Evolutionary conservation across 140 eudicot species (phyloP).

Genomic region (Cichorium intybus): DNA sequence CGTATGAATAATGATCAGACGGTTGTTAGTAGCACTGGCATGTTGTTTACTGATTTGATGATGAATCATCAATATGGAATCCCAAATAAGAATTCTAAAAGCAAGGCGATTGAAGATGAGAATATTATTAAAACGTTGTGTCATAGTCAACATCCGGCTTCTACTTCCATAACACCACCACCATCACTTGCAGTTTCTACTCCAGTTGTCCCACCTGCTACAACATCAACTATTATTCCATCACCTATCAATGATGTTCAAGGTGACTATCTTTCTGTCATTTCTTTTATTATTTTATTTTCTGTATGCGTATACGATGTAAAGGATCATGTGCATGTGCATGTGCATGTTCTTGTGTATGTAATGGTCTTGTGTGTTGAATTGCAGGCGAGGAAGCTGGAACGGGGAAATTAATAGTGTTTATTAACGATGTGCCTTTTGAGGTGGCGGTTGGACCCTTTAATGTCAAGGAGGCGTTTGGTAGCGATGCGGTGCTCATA

Average conservation of each 20-base stretch:
- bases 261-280: conserved; percentile 33
- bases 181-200: conserved; percentile 20
- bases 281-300: not conserved
- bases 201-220: conserved; percentile 22
- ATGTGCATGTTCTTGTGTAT: not conserved
- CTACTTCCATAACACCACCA: not conserved
- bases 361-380: conserved; percentile 12
- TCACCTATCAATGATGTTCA: conserved; percentile 34
- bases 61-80: conserved; percentile 37
- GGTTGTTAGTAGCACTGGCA: conserved; percentile 40
- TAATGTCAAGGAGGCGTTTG: conserved; percentile 70
- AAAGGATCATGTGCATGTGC: not conserved
- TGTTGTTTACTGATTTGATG: conserved; percentile 54
- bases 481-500: conserved; percentile 61
- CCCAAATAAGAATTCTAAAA: conserved; percentile 4
- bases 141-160: conserved; percentile 9
- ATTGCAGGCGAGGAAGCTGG: conserved; percentile 44
- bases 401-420: conserved; percentile 56
- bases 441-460: conserved; percentile 67
- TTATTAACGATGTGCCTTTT: conserved; percentile 69
- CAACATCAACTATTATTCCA: conserved; percentile 30
- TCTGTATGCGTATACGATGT: not conserved
- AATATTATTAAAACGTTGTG: conserved; percentile 34
- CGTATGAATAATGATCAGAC: conserved; percentile 24
- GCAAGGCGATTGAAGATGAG: conserved; percentile 47